phyloP scores from a whole-genome alignment of 2,329 filamentous ascomycete genomes.

The Bipolaris sorokiniana region DNA sequence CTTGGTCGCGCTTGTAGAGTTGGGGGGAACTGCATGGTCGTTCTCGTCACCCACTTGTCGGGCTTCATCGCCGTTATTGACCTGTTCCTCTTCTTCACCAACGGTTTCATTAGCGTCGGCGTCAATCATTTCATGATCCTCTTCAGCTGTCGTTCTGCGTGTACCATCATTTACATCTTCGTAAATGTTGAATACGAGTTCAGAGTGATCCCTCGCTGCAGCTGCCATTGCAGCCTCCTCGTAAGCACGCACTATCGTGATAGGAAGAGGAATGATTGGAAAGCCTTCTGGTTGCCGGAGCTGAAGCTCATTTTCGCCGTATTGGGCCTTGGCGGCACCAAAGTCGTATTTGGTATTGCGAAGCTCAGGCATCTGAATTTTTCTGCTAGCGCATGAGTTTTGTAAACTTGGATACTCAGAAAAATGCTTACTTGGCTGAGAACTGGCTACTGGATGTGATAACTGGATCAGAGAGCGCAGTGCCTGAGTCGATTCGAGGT shows the following conservation, averaged over 20 bases:
- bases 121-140: neutral
- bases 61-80: neutral
- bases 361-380: neutral
- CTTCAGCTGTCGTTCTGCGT: neutral
- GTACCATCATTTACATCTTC: conserved; percentile 1
- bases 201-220: neutral
- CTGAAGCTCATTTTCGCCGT: conserved; percentile 2
- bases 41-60: neutral
- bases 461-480: conserved; percentile 7
- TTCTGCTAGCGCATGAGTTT: conserved; percentile 5
- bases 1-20: neutral
- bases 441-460: neutral
- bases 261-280: conserved; percentile 9
- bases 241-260: conserved; percentile 6
- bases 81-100: neutral
- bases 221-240: conserved; percentile 5
- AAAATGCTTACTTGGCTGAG: neutral
- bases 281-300: conserved; percentile 13
- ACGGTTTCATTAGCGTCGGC: neutral
- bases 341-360: conserved; percentile 1
- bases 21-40: neutral
- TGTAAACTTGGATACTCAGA: neutral
- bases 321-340: conserved; percentile 2
- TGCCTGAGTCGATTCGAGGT: conserved; percentile 9
- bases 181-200: conserved; percentile 3